A percentile compares a stretch with the other conserved stretches of the same genome.
Conservation (phyloP, 768 basidiomycete genomes). For the Lactarius hengduanensis region DNA sequence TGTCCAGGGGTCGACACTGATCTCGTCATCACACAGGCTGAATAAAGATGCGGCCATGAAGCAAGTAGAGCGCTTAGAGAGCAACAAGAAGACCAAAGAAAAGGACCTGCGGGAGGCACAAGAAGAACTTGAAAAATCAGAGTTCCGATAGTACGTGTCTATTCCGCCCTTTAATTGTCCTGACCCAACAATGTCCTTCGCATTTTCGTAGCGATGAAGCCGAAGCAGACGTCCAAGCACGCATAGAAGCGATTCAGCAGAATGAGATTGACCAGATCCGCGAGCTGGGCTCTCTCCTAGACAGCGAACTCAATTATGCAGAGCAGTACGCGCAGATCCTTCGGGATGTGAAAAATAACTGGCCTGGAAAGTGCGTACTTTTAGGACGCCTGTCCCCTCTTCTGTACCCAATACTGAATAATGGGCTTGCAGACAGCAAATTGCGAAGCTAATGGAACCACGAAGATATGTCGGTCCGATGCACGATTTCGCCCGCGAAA, state of each 20-base stretch:
- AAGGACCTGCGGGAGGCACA: conserved; percentile 71
- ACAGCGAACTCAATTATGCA: conserved; percentile 71
- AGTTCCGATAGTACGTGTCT: conserved; percentile 49
- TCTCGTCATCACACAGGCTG: conserved; percentile 45
- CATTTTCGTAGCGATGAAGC: conserved; percentile 69
- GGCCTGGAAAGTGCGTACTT: conserved; percentile 60
- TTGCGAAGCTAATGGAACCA: conserved; percentile 19
- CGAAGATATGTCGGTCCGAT: conserved; percentile 25
- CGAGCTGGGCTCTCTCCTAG: conserved; percentile 69
- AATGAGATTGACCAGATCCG: conserved; percentile 70
- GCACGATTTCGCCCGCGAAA: conserved; percentile 24
- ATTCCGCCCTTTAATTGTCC: background rate
- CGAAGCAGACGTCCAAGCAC: conserved; percentile 75
- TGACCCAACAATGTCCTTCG: conserved; percentile 11
- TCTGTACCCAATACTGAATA: background rate
- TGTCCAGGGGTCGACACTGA: background rate
- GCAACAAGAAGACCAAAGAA: conserved; percentile 80
- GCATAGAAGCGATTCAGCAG: conserved; percentile 79
- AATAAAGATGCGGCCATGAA: conserved; percentile 73
- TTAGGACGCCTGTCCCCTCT: background rate
- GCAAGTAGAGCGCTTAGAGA: conserved; percentile 66
- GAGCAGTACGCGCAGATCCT: conserved; percentile 72
- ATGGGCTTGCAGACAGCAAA: conserved; percentile 18
- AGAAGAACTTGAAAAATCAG: conserved; percentile 71
- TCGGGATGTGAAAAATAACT: conserved; percentile 62